phyloP scores from a whole-genome alignment of 2,329 filamentous ascomycete species.

The Cytospora paraplurivora region DNA sequence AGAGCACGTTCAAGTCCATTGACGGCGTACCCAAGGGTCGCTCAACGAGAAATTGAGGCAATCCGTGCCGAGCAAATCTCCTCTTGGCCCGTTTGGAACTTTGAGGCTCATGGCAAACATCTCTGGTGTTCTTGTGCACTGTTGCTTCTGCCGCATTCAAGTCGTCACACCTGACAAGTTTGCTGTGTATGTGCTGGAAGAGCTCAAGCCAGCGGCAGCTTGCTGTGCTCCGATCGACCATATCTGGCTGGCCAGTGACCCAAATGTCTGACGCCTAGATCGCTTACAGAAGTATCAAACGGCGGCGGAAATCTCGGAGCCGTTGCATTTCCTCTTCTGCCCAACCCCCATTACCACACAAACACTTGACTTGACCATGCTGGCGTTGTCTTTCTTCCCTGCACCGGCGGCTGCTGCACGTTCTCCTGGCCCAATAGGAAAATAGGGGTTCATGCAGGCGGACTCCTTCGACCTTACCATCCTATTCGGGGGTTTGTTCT shows the following conservation, averaged over 20 bases:
- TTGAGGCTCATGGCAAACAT: slow-evolving; percentile 20
- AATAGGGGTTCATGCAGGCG: slow-evolving; percentile 1
- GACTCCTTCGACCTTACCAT: slow-evolving; percentile 3
- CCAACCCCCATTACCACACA: neutral
- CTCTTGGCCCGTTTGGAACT: slow-evolving; percentile 3
- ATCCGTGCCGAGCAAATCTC: slow-evolving; percentile 3
- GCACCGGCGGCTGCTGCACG: neutral
- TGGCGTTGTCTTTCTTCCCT: neutral
- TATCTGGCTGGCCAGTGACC: neutral
- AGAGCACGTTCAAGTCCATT: slow-evolving; percentile 1
- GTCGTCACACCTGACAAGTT: slow-evolving; percentile 21
- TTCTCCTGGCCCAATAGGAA: slow-evolving; percentile 3
- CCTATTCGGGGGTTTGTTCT: neutral
- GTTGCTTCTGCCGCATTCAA: slow-evolving; percentile 16
- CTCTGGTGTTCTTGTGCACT: slow-evolving; percentile 14
- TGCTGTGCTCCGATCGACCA: slow-evolving; percentile 8
- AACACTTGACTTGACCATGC: slow-evolving; percentile 5
- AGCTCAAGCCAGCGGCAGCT: slow-evolving; percentile 11
- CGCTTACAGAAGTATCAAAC: slow-evolving; percentile 8
- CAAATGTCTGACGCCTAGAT: slow-evolving; percentile 2
- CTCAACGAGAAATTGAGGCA: slow-evolving; percentile 9
- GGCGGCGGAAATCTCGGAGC: slow-evolving; percentile 4
- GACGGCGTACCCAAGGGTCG: slow-evolving; percentile 1
- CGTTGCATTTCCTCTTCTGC: neutral
- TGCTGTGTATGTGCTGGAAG: slow-evolving; percentile 19